Percentiles rank a stretch among this genome's conserved stretches.
These are phyloP conservation scores for Candida loeiensis DNA, from an alignment of 805 yeast species.

Conservation along the genomic window DNA sequence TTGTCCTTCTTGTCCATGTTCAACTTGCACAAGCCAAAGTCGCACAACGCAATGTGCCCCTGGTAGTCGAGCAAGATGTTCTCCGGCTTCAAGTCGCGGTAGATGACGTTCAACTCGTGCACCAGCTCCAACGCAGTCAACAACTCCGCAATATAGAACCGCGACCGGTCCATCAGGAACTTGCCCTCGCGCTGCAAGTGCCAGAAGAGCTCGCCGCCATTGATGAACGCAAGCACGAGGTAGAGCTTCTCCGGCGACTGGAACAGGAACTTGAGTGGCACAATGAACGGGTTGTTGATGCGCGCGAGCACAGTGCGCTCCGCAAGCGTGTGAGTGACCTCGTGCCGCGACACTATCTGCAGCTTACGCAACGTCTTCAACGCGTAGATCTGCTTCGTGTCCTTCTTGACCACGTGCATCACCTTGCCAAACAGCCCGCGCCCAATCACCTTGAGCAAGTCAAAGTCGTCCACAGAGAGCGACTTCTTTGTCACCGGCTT, in stretches of 20 bases:
- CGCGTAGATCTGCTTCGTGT: slow-evolving; percentile 92
- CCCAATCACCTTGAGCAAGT: slow-evolving; percentile 89
- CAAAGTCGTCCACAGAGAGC: slow-evolving; percentile 86
- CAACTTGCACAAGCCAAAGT: slow-evolving; percentile 92
- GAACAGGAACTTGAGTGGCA: slow-evolving; percentile 92
- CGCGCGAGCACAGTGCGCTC: slow-evolving; percentile 94
- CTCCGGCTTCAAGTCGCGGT: slow-evolving; percentile 94
- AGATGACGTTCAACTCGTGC: slow-evolving; percentile 88
- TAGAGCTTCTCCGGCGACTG: slow-evolving; percentile 96
- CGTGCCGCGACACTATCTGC: slow-evolving; percentile 89
- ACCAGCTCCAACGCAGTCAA: slow-evolving; percentile 89
- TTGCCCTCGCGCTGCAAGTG: slow-evolving; percentile 89
- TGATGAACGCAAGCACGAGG: slow-evolving; percentile 85
- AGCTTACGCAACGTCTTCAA: slow-evolving; percentile 90
- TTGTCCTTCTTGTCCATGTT: slow-evolving; percentile 89
- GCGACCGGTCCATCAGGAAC: slow-evolving; percentile 81
- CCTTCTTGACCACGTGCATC: slow-evolving; percentile 96
- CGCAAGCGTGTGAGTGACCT: slow-evolving; percentile 93
- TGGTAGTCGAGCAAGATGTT: slow-evolving; percentile 91
- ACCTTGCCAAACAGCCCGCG: slow-evolving; percentile 98
- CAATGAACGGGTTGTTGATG: slow-evolving; percentile 92
- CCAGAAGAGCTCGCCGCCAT: slow-evolving; percentile 95
- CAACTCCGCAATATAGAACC: slow-evolving; percentile 92
- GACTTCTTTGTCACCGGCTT: slow-evolving; percentile 61
- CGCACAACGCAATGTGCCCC: slow-evolving; percentile 97